Evolutionary conservation across 1,139 yeast genomes (phyloP).

Genomic region (Geotrichum europaeum): DNA sequence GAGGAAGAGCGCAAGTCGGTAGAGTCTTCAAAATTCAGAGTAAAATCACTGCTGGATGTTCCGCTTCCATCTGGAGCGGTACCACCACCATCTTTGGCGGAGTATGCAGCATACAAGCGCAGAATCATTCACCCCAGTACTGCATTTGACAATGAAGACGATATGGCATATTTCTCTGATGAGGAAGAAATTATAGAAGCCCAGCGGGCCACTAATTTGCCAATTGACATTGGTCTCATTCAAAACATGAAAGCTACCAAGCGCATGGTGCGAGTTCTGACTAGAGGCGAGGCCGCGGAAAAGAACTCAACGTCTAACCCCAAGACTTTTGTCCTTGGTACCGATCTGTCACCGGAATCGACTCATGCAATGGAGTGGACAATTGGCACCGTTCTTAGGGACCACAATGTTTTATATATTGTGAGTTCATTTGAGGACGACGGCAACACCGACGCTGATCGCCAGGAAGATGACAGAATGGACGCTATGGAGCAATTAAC

Average conservation of each 20-base stretch:
- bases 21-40: slow-evolving; percentile 25
- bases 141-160: slow-evolving; percentile 1
- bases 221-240: neutral
- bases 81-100: slow-evolving; percentile 7
- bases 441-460: neutral
- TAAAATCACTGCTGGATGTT: slow-evolving; percentile 39
- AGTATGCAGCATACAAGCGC: slow-evolving; percentile 7
- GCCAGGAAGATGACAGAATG: slow-evolving; percentile 1
- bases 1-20: slow-evolving; percentile 30
- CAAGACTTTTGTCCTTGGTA: slow-evolving; percentile 1
- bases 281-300: neutral
- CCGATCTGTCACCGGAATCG: slow-evolving; percentile 3
- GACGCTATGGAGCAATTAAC: neutral
- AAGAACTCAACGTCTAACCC: neutral
- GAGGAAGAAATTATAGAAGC: neutral
- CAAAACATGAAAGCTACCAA: neutral
- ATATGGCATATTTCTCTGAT: neutral
- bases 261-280: slow-evolving; percentile 1
- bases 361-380: slow-evolving; percentile 9
- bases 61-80: slow-evolving; percentile 23
- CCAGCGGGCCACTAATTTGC: neutral
- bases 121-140: slow-evolving; percentile 4
- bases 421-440: slow-evolving; percentile 2
- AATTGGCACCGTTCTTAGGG: neutral
- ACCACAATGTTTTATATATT: slow-evolving; percentile 1